phyloP scores from a whole-genome alignment of 1,284 basidiomycete genomes.

The Termitomyces sp. region DNA sequence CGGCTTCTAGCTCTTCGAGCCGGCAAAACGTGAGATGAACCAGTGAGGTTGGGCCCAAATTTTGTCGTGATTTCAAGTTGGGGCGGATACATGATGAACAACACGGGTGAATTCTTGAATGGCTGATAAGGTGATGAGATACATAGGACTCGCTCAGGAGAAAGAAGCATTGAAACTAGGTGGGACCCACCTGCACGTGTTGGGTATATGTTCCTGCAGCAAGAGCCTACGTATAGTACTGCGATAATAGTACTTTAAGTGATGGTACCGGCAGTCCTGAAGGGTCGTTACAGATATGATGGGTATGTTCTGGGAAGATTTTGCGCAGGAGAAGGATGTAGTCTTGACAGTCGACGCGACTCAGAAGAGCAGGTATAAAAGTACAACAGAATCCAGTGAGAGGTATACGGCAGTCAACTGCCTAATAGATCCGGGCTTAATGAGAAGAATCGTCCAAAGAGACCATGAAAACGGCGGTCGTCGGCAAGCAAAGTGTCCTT shows the following conservation, averaged over 20 bases:
- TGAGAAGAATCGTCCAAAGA: constrained; percentile 3
- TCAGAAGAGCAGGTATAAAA: constrained; percentile 6
- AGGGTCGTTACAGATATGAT: constrained; percentile 11
- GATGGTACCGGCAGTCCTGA: constrained; percentile 6
- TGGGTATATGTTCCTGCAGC: constrained; percentile 7
- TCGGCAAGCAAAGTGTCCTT: constrained; percentile 6
- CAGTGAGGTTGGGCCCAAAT: constrained; percentile 26
- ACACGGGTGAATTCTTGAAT: constrained; percentile 7
- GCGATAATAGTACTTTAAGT: neutral
- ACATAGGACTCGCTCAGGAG: neutral
- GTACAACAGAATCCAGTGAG: constrained; percentile 3
- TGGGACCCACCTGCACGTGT: constrained; percentile 5
- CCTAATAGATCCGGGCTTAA: constrained; percentile 3
- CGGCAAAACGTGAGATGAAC: constrained; percentile 28
- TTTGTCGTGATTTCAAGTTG: constrained; percentile 45
- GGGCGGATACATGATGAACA: constrained; percentile 30
- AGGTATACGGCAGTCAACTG: neutral
- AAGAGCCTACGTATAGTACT: constrained; percentile 1
- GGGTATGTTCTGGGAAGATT: constrained; percentile 6
- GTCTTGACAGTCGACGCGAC: neutral
- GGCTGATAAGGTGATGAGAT: constrained; percentile 1
- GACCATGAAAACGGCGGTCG: constrained; percentile 13
- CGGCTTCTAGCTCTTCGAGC: constrained; percentile 20
- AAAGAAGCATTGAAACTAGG: neutral
- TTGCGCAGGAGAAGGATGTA: neutral